These are phyloP conservation scores for Ananas comosus DNA, from an alignment of 176 grass and related monocot genomes.

Conservation along the genomic window DNA sequence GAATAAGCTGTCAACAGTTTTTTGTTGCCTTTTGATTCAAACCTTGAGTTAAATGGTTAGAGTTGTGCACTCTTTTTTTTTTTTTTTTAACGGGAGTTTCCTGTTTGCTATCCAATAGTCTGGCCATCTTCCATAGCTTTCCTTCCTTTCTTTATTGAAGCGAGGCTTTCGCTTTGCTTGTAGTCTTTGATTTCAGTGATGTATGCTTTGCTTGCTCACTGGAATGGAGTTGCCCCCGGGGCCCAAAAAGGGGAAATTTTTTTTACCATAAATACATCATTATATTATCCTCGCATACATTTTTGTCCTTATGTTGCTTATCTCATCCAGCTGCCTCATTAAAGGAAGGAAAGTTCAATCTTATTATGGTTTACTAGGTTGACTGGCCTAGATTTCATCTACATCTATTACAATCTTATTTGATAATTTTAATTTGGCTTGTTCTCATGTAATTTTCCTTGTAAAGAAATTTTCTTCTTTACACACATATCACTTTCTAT, in stretches of 20 bases:
- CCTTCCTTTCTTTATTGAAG: background rate
- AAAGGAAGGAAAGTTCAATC: background rate
- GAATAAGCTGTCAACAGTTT: no score
- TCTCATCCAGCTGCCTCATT: background rate
- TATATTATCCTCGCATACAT: no score
- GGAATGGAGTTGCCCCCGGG: no score
- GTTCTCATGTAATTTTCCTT: background rate
- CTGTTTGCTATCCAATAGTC: background rate
- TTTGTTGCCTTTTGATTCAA: no score
- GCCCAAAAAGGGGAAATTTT: no score
- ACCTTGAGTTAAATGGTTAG: no score
- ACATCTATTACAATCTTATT: background rate
- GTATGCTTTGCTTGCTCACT: background rate
- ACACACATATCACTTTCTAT: background rate
- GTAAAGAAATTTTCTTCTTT: background rate
- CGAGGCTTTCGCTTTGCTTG: background rate
- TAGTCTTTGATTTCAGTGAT: background rate
- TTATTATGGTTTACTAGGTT: background rate
- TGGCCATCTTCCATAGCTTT: background rate
- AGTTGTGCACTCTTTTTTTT: background rate
- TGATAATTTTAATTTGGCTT: background rate
- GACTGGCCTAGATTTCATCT: background rate
- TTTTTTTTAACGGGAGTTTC: background rate
- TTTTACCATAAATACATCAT: no score
- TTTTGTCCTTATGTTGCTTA: no score